Conservation (phyloP, 441 rosid genomes). For the Bocquillonia castaneifolia region DNA sequence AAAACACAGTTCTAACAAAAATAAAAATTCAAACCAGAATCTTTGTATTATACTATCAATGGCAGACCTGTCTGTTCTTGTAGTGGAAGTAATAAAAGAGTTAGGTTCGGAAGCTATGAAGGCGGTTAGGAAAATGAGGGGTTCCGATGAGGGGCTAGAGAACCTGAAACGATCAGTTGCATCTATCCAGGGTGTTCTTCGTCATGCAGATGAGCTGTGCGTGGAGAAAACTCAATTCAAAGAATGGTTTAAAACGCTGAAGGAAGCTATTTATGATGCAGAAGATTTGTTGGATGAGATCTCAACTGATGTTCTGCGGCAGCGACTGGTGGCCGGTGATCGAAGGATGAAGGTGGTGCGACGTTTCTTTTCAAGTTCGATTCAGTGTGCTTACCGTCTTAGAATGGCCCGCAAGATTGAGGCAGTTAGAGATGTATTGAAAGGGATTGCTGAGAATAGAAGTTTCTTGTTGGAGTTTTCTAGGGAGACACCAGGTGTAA, state of each 20-base stretch:
- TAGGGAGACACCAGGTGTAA: background rate
- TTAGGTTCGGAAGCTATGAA: no score
- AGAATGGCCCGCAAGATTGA: conserved; percentile 3
- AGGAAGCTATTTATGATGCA: conserved; percentile 4
- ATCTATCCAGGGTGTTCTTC: conserved; percentile 16
- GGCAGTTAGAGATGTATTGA: background rate
- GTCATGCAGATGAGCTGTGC: conserved; percentile 18
- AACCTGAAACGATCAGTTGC: no score
- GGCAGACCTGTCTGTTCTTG: no score
- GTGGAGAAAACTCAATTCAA: background rate
- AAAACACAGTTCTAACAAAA: no score
- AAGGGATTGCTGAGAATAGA: background rate
- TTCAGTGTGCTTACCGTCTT: background rate
- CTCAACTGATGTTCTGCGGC: background rate
- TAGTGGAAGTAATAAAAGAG: no score
- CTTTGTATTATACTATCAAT: no score
- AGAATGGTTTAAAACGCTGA: background rate
- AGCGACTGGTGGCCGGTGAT: background rate
- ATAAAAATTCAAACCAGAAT: no score
- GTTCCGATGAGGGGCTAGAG: no score
- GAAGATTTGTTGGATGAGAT: conserved; percentile 2
- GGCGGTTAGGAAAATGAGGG: no score
- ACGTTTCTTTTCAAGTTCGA: conserved; percentile 7
- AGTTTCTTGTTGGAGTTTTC: background rate
- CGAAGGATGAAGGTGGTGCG: background rate